Percentiles rank a stretch among this genome's conserved stretches.
phyloP scores from a whole-genome alignment of 305 asterid genomes.

The Euphrasia arctica region DNA sequence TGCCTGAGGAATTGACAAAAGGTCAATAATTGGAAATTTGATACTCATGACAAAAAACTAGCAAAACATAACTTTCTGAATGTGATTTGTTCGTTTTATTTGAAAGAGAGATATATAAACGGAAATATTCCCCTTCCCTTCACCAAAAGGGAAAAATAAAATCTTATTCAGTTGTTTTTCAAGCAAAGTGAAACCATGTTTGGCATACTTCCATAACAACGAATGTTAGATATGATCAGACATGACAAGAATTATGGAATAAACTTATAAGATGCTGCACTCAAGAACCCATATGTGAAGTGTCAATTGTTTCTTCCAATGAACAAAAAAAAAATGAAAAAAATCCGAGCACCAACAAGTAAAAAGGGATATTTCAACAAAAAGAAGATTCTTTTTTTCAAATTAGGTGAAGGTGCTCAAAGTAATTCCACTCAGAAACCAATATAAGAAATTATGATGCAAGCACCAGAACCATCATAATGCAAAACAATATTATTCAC shows the following conservation, averaged over 20 bases:
- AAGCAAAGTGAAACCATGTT: not conserved
- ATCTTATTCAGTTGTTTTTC: not conserved
- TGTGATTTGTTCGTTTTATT: not conserved
- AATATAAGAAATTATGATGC: slow-evolving; percentile 24
- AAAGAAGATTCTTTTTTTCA: not conserved
- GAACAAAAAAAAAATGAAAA: not conserved
- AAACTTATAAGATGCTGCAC: not conserved
- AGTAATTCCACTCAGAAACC: slow-evolving; percentile 36
- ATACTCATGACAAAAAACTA: not conserved
- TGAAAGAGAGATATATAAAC: not conserved
- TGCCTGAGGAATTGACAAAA: slow-evolving; percentile 41
- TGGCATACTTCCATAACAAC: not conserved
- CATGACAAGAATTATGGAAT: not conserved
- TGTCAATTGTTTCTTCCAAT: not conserved
- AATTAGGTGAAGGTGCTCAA: slow-evolving; percentile 18
- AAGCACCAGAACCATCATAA: slow-evolving; percentile 34
- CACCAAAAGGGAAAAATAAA: not conserved
- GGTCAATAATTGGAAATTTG: not conserved
- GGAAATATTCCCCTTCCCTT: not conserved
- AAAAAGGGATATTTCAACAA: not conserved
- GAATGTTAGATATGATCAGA: not conserved
- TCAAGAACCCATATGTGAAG: not conserved
- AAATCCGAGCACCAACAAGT: not conserved
- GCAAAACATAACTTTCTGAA: not conserved
- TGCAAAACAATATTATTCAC: slow-evolving; percentile 31